Base-by-base conservation (phyloP, 192 early-diverging fungal genomes). In the Backusella mclennaniae region DNA sequence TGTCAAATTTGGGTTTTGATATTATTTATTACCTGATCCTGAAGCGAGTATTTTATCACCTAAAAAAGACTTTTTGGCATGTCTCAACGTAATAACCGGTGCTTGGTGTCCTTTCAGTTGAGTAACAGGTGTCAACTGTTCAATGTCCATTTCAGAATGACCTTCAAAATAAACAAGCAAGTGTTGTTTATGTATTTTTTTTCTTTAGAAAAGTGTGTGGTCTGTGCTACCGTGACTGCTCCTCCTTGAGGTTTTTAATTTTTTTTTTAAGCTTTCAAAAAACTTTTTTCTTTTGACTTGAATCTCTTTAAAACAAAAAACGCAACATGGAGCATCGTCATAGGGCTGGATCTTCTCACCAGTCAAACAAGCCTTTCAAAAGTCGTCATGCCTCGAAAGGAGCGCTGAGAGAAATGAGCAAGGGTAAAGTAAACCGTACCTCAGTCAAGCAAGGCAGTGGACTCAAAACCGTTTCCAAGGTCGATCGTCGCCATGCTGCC, bases 321-420 rank as follows among this genome's bases (percentile, higher is more conserved):
- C 33, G 1, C 17, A 73, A 26, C 31, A 79, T 79, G 77, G 73
- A 74, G 14, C 77, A 79, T 69, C 89, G 88, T 71, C 90, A 92
- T 80, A 91, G 95, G 79, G 84, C 95, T 42, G 87, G 95, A 73
- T 87, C 90, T 35, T 87, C 95, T 70, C 97, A 96, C 87, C 95
- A 97, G 84, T 88, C 87, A 76, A 97, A 99, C 91, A 99, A 98
- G 84, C 90, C 92, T 71, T 99, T 99, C 92, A 99, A 99, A 85
- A 95, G 94, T 11, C 92, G 93, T 78, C 93, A 95, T 88, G 88
- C 94, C 26, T 88, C 95, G 0, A 99, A 98, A 76, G 91, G 93
- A 42, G 79, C 84, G 14, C 75, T 95, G 49, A 93, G 94, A 77
- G 93, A 93, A 73, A 90, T 92, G 75, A 86, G 86, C 59, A 98